These are phyloP conservation scores for Piper longum DNA, from an alignment of 164 flowering plant species.

Conservation along the genomic window DNA sequence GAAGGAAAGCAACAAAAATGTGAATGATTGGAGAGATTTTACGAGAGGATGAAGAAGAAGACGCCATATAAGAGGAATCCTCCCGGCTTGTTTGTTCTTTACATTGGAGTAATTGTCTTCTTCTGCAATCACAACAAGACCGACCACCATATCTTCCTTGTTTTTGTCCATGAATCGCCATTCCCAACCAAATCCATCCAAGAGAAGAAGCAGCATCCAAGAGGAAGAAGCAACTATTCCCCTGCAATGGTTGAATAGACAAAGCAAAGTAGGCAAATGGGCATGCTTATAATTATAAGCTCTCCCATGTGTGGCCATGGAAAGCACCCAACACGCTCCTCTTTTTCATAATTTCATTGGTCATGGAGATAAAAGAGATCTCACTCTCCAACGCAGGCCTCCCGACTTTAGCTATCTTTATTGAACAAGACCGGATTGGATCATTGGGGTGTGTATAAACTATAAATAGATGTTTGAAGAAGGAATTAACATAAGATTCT, in stretches of 20 bases:
- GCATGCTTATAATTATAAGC: constrained; percentile 16
- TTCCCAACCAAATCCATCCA: constrained; percentile 28
- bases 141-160: constrained; percentile 16
- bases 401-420: constrained; percentile 20
- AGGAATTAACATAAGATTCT: constrained; percentile 44
- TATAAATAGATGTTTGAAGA: constrained; percentile 1
- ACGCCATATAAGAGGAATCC: constrained; percentile 26
- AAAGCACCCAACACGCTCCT: too few relatives aligned
- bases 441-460: too few relatives aligned
- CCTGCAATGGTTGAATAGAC: constrained; percentile 27
- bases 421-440: constrained; percentile 9
- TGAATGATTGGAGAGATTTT: constrained; percentile 41
- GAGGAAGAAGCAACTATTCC: constrained; percentile 30
- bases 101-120: constrained; percentile 45
- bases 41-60: constrained; percentile 16
- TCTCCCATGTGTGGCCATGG: constrained; percentile 29
- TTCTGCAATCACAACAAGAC: constrained; percentile 24
- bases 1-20: constrained; percentile 44
- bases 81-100: constrained; percentile 16
- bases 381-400: constrained; percentile 61
- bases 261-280: constrained; percentile 7
- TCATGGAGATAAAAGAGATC: constrained; percentile 16
- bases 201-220: constrained; percentile 14
- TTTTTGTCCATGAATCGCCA: constrained; percentile 20
- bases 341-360: not conserved